phyloP scores from a whole-genome alignment of 257 asterid species.

The Ocimum tenuiflorum region DNA sequence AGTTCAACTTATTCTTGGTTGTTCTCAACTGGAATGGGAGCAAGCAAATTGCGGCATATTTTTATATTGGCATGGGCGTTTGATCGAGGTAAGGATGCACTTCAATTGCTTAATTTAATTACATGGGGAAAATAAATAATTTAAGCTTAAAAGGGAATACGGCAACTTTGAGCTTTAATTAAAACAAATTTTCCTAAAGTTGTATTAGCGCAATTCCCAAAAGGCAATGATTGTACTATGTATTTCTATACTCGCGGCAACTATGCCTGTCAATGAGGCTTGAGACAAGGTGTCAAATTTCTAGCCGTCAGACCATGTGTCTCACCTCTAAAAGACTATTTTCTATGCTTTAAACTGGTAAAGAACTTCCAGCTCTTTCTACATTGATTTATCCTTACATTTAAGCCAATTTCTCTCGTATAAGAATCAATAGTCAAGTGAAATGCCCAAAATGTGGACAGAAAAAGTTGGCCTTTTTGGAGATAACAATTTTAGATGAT shows the following conservation, averaged over 20 bases:
- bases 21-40: conserved; percentile 73
- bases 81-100: conserved; percentile 55
- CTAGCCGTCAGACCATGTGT: not conserved
- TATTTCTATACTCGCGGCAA: not conserved
- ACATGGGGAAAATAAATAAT: not conserved
- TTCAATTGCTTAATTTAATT: conserved; percentile 12
- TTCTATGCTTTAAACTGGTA: not conserved
- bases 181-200: not conserved
- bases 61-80: conserved; percentile 81
- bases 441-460: not conserved
- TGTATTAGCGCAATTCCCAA: not conserved
- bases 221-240: not conserved
- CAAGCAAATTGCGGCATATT: conserved; percentile 72
- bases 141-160: not conserved
- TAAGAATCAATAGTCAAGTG: not conserved
- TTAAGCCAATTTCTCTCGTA: not conserved
- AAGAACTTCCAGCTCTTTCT: not conserved
- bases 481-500: not conserved
- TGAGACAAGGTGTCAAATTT: not conserved
- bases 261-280: not conserved
- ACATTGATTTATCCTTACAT: not conserved
- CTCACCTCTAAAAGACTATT: not conserved
- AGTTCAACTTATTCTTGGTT: conserved; percentile 54
- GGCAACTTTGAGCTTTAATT: not conserved
- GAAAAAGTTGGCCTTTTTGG: not conserved